Base-by-base conservation (phyloP, 1,284 basidiomycete genomes). In the Microbotryum intermedium region DNA sequence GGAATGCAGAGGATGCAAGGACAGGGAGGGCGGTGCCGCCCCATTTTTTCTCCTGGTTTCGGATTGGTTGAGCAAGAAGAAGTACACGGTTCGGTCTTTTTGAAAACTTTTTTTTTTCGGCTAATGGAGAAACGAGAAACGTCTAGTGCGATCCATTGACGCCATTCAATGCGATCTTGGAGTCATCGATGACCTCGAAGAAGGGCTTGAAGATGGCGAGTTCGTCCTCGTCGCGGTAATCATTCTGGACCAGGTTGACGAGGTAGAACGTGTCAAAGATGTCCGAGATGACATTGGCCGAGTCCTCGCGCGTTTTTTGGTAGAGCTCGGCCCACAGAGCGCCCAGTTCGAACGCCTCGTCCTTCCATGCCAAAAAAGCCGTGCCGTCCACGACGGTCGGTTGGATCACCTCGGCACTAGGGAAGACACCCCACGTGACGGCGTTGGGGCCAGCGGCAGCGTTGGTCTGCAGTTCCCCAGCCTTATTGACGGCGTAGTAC, bases 351-450 rank as follows among this genome's bases (percentile, higher is more conserved):
- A 72, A 73, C 49, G 72, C 72, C 59, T 73, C 72, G 55, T 73
- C 72, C 59, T 72, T 68, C 66, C 64, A 64, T 26, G 62, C 77
- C 25, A 93, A 87, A 81, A 97, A 97, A 72, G 90, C 94, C 66
- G 91, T 85, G 30, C 88, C 87, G 74, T 99, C 95, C 39, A 99
- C 95, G 67, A 98, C 94, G 23, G 95, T 99, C 29, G 94, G 93
- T 74, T 98, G 95, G 53, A 97, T 80, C 71, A 98, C 91, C 79
- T 98, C 95, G 75, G 95, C 93, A 47, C 90, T 90, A 21, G 95
- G 94, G 82, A 97, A 99, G 7, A 95, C 91, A 68, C 94, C 95
- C 95, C 94, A 99, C 0, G 95, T 99, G 50, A 99, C 95, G 8
- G 95, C 95, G 71, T 97, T 98, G 44, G 94, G 92, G 9, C 91